phyloP scores from a whole-genome alignment of 441 rosid species.

The Croton setiger region DNA sequence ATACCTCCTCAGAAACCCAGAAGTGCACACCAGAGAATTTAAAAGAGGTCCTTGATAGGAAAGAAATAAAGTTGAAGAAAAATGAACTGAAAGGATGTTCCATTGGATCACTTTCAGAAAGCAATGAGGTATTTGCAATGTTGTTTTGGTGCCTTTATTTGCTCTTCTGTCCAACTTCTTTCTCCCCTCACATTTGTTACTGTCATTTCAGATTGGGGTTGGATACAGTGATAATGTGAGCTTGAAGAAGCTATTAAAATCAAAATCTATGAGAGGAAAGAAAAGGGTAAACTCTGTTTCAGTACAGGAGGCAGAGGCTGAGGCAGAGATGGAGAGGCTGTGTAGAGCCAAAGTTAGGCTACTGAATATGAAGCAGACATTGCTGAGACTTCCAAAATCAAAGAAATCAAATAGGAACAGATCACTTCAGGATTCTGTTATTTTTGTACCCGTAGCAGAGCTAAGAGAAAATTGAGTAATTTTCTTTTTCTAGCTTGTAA shows the following conservation, averaged over 20 bases:
- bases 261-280: slow-evolving; percentile 36
- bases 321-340: slow-evolving; percentile 60
- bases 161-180: neutral
- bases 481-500: neutral
- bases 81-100: slow-evolving; percentile 26
- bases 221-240: slow-evolving; percentile 53
- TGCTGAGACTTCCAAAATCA: slow-evolving; percentile 39
- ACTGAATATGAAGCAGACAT: slow-evolving; percentile 46
- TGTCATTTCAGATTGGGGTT: slow-evolving; percentile 34
- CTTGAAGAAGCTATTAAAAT: slow-evolving; percentile 51
- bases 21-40: slow-evolving; percentile 24
- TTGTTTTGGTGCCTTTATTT: neutral
- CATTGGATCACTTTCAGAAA: slow-evolving; percentile 27
- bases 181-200: slow-evolving; percentile 10
- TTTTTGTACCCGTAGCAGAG: slow-evolving; percentile 75
- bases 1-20: slow-evolving; percentile 27
- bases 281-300: slow-evolving; percentile 27
- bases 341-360: slow-evolving; percentile 56
- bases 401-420: slow-evolving; percentile 35
- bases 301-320: slow-evolving; percentile 12
- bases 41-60: slow-evolving; percentile 20
- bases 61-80: slow-evolving; percentile 28
- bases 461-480: slow-evolving; percentile 43
- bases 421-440: slow-evolving; percentile 38
- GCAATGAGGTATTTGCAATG: slow-evolving; percentile 35